Evolutionary conservation across 2,329 filamentous ascomycete species (phyloP), one percentile per base, ranked within the genome.

Genomic region (Aspergillus brunneoviolaceus): DNA sequence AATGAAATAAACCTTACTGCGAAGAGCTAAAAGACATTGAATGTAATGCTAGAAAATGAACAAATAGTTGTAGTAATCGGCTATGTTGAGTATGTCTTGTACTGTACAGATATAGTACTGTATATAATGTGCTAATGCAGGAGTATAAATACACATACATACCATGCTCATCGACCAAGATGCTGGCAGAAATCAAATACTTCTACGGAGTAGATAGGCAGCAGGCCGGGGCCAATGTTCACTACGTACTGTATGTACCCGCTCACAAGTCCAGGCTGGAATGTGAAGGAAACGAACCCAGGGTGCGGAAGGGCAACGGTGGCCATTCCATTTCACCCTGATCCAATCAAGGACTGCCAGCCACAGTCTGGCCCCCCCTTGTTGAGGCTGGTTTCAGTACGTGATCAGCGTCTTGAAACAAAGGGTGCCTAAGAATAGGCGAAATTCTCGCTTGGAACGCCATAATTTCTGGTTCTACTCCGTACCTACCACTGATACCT

Each of bases 381-480:
- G 42, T 35, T 51, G 51, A 52, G 45, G 23, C 29, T 56, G 53
- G 61, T 55, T 57, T 59, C 51, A 52, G 58, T 63, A 49, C 56
- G 45, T 59, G 56, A 61, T 63, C 61, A 54, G 61, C 57, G 59
- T 59, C 61, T 60, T 60, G 59, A 52, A 55, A 55, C 53, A 47
- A 23, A 55, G 25, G 19, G 42, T 47, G 42, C 27, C 59, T 52
- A 55, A 58, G 59, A 63, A 59, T 59, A 61, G 54, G 31, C 31
- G 45, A 25, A 55, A 49, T 35, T 53, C 23, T 55, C 51, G 49
- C 53, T 54, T 55, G 25, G 33, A 25, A 45, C 16, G 39, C 39
- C 16, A 5, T 16, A 45, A 19, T n/a, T 42, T 45, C 39, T 2
- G 5, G 39, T 9, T 16, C 39, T 16, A 16, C 14, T 35, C 11